A percentile compares a stretch with the other conserved stretches of the same genome.
Conservation (phyloP, 371 early-diverging fungal genomes). For the Rhizopus arrhizus region DNA sequence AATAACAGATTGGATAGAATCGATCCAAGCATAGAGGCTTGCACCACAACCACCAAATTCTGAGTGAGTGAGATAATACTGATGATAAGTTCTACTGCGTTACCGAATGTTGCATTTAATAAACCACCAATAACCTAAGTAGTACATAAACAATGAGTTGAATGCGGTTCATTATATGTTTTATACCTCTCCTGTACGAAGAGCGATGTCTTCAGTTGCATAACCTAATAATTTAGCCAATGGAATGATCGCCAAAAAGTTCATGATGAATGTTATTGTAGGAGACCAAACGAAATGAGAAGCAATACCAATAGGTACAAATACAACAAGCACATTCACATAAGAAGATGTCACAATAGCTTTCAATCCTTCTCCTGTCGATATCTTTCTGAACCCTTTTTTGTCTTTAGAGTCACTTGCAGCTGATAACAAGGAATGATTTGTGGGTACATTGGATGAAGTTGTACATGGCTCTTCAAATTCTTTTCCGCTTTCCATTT, state of each 20-base stretch:
- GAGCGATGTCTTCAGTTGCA: slow-evolving; percentile 70
- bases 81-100: slow-evolving; percentile 85
- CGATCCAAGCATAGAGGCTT: slow-evolving; percentile 86
- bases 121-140: slow-evolving; percentile 82
- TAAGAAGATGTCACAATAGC: slow-evolving; percentile 58
- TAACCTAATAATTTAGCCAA: slow-evolving; percentile 69
- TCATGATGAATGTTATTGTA: slow-evolving; percentile 72
- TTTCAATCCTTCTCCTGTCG: slow-evolving; percentile 35
- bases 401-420: background rate
- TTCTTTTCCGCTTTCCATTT: slow-evolving; percentile 2
- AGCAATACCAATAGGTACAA: slow-evolving; percentile 79
- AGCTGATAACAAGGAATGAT: background rate
- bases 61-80: slow-evolving; percentile 76
- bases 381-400: slow-evolving; percentile 8
- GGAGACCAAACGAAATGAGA: slow-evolving; percentile 66
- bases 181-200: slow-evolving; percentile 61
- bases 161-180: background rate
- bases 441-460: slow-evolving; percentile 2
- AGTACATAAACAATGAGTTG: background rate
- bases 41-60: slow-evolving; percentile 79
- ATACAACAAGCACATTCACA: slow-evolving; percentile 69
- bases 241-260: slow-evolving; percentile 89
- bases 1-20: slow-evolving; percentile 85
- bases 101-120: slow-evolving; percentile 84
- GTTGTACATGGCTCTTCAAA: background rate